These are phyloP conservation scores for Huntiella abstrusa DNA, from an alignment of 2,329 filamentous ascomycete genomes.

Conservation along the genomic window DNA sequence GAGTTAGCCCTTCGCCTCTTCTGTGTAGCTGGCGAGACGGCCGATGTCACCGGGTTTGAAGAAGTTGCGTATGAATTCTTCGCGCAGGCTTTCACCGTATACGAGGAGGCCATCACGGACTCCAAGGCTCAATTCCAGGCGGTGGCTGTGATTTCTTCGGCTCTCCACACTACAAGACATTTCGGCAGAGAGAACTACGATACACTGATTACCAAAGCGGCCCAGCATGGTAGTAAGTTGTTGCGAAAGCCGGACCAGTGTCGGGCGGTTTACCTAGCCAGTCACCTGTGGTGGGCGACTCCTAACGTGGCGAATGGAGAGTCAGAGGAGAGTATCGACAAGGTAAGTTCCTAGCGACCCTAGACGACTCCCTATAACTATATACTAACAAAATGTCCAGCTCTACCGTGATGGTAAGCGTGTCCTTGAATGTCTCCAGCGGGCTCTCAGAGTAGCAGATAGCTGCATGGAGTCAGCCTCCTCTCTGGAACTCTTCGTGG, in stretches of 20 bases:
- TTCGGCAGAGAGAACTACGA: constrained; percentile 98
- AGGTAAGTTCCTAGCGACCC: constrained; percentile 33
- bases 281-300: constrained; percentile 94
- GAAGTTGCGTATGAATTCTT: constrained; percentile 98
- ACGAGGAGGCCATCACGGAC: constrained; percentile 90
- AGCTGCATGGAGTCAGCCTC: constrained; percentile 98
- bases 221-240: constrained; percentile 88
- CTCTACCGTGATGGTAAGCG: constrained; percentile 95
- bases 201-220: constrained; percentile 93
- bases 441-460: constrained; percentile 86
- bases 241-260: constrained; percentile 97
- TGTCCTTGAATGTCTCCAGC: constrained; percentile 87
- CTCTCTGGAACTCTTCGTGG: constrained; percentile 92
- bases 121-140: constrained; percentile 96
- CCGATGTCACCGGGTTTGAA: constrained; percentile 78
- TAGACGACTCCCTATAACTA: neutral
- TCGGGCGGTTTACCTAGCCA: constrained; percentile 86
- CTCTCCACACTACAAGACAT: constrained; percentile 69
- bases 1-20: constrained; percentile 83
- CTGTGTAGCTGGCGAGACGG: constrained; percentile 77
- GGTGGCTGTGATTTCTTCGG: constrained; percentile 81
- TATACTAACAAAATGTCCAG: constrained; percentile 26
- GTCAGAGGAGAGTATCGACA: constrained; percentile 47
- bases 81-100: constrained; percentile 92
- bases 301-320: constrained; percentile 61